Evolutionary conservation across 176 grass and related monocot genomes (phyloP).

Genomic region (Dactylis glomerata): DNA sequence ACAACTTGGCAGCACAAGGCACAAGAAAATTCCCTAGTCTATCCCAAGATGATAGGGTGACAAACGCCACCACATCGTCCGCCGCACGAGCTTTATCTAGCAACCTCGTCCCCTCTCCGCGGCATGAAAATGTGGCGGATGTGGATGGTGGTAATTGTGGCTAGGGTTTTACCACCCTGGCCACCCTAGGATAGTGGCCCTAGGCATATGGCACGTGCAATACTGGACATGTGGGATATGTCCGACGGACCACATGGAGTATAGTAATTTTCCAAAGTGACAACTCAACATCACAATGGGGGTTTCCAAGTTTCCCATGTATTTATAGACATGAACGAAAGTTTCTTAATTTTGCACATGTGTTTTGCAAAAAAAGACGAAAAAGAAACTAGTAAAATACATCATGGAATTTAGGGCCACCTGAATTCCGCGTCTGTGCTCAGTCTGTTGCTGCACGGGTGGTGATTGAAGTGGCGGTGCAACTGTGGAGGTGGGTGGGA

Average conservation of each 20-base stretch:
- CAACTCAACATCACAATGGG: background rate
- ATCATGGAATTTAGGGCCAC: background rate
- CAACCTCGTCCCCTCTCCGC: too few relatives aligned
- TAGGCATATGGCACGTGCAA: background rate
- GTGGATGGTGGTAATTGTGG: background rate
- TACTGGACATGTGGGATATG: background rate
- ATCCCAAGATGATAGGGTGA: too few relatives aligned
- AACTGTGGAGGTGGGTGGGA: constrained; percentile 8
- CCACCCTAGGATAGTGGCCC: background rate
- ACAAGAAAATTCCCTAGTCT: too few relatives aligned
- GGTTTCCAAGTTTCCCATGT: background rate
- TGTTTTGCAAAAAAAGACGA: too few relatives aligned
- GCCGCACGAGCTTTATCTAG: too few relatives aligned
- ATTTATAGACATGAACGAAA: background rate
- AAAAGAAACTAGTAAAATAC: too few relatives aligned
- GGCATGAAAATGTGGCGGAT: background rate
- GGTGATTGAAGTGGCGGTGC: background rate
- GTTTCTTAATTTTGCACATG: background rate
- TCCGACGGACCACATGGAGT: background rate
- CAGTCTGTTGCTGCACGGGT: background rate
- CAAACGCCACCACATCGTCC: too few relatives aligned
- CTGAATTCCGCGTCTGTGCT: background rate
- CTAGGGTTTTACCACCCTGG: too few relatives aligned
- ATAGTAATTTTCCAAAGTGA: background rate
- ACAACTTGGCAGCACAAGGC: too few relatives aligned